Evolutionary conservation across 1,284 basidiomycete genomes (phyloP), one percentile per base, ranked within the genome.

Genomic region (Trametes polyzona): DNA sequence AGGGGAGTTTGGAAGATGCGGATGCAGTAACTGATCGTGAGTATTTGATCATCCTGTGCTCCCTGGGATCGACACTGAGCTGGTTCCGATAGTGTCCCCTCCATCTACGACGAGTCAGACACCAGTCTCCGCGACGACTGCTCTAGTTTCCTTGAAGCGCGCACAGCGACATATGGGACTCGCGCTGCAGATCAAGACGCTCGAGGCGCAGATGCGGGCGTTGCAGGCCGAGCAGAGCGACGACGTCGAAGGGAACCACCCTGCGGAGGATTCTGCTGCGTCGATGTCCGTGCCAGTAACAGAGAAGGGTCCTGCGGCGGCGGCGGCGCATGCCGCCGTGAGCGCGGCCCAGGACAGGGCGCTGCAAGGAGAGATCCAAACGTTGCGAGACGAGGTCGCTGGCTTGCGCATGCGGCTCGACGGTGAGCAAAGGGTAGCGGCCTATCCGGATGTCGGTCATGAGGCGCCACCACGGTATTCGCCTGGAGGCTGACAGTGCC

Each of bases 151-250:
- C 39, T 27, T 16, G 7, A 54, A 47, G 14, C 52, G 52, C 17
- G 44, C 44, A 10, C 44, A 41, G 12, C 36, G 46, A 4, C 44
- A 54, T 9, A 46, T 37, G 4, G 52, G 47, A 23, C 37, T 54
- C n/a, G 52, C 52, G 29, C 42, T 35, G 37, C 52, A 47, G n/a
- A 40, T 54, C 44, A 47, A 35, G 17, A 26, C 39, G 9, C 52
- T 54, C 44, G 44, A 54, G 14, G 39, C n/a, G 36, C 37, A 54
- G 37, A 41, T 47, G 52, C 21, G 36, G 27, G 44, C 14, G 1
- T 37, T 54, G 9, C 44, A 47, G 11, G 23, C 29, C 4, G 46
- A 47, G 16, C 46, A 14, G 4, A 9, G 9, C 24, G 24, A 27
- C 23, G 40, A 42, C 14, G n/a, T n/a, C n/a, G n/a, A n/a, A n/a